These are phyloP conservation scores for Leccinum colubrinum DNA, from an alignment of 1,284 basidiomycete species.

Conservation along the genomic window DNA sequence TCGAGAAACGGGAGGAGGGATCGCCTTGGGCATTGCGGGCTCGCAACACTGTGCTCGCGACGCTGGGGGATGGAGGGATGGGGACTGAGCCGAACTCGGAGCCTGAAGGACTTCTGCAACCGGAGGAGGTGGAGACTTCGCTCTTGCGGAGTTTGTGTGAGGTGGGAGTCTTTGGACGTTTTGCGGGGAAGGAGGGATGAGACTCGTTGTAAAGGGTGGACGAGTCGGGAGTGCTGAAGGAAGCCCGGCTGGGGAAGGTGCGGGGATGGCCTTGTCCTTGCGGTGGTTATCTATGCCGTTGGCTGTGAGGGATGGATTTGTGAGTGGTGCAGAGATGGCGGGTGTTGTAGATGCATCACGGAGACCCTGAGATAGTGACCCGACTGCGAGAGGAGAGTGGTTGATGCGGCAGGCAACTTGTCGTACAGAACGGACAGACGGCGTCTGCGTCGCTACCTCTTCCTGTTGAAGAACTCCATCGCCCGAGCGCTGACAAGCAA, in stretches of 20 bases:
- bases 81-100: constrained; percentile 47
- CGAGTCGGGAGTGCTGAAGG: constrained; percentile 55
- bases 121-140: constrained; percentile 49
- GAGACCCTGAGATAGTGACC: constrained; percentile 54
- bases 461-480: constrained; percentile 43
- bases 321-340: constrained; percentile 71
- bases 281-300: constrained; percentile 63
- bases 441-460: constrained; percentile 44
- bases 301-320: constrained; percentile 70
- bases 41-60: constrained; percentile 40
- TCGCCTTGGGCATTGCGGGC: constrained; percentile 55
- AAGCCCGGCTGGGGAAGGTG: constrained; percentile 33
- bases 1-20: constrained; percentile 60
- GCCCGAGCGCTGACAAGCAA: not conserved
- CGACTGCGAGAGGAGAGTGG: constrained; percentile 58
- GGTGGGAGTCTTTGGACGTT: constrained; percentile 37
- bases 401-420: constrained; percentile 49
- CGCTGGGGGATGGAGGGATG: constrained; percentile 35
- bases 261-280: constrained; percentile 47
- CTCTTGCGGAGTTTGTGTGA: constrained; percentile 48
- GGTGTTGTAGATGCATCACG: constrained; percentile 37
- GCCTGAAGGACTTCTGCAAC: constrained; percentile 41
- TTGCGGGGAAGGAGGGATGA: constrained; percentile 33
- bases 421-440: constrained; percentile 66
- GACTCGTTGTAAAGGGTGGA: constrained; percentile 57